phyloP scores from a whole-genome alignment of 805 yeast genomes.

The Blastobotrys chiropterorum region DNA sequence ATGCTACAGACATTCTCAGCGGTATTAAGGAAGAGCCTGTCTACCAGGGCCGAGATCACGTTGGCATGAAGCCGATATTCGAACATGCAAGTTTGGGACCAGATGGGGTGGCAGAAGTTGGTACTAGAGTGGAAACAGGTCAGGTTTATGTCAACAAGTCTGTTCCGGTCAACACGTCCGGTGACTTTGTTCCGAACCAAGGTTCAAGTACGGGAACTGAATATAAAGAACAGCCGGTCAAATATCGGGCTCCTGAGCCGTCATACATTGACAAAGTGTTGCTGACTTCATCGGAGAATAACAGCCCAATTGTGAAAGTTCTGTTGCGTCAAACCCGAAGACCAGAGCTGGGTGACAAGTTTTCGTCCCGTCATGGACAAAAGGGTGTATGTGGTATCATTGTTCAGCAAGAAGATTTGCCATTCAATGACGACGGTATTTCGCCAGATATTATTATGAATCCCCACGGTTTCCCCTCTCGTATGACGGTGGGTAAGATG shows the following conservation, averaged over 20 bases:
- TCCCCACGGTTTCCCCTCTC: constrained; percentile 99
- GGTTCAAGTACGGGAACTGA: constrained; percentile 41
- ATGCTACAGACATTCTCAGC: constrained; percentile 82
- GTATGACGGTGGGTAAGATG: constrained; percentile 99
- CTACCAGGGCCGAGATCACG: constrained; percentile 33
- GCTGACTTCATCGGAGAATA: constrained; percentile 89
- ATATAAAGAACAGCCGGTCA: constrained; percentile 86
- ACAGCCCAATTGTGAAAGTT: constrained; percentile 85
- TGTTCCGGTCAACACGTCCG: constrained; percentile 74
- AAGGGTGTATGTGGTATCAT: constrained; percentile 99
- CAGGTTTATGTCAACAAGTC: constrained; percentile 91
- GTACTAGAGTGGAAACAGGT: constrained; percentile 82
- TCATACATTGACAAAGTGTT: constrained; percentile 94
- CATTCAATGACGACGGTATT: constrained; percentile 88
- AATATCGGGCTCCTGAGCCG: constrained; percentile 92
- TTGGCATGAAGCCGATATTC: constrained; percentile 66
- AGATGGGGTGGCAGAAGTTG: constrained; percentile 96
- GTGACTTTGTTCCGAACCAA: constrained; percentile 47
- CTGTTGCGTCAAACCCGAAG: constrained; percentile 90
- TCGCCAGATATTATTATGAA: constrained; percentile 96
- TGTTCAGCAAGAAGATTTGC: constrained; percentile 94
- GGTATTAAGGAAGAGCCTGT: constrained; percentile 74
- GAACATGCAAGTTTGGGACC: constrained; percentile 85
- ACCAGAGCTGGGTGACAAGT: constrained; percentile 96
- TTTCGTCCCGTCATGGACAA: constrained; percentile 96